Evolutionary conservation across 176 grass and related monocot genomes (phyloP).

Genomic region (Melocanna baccifera): DNA sequence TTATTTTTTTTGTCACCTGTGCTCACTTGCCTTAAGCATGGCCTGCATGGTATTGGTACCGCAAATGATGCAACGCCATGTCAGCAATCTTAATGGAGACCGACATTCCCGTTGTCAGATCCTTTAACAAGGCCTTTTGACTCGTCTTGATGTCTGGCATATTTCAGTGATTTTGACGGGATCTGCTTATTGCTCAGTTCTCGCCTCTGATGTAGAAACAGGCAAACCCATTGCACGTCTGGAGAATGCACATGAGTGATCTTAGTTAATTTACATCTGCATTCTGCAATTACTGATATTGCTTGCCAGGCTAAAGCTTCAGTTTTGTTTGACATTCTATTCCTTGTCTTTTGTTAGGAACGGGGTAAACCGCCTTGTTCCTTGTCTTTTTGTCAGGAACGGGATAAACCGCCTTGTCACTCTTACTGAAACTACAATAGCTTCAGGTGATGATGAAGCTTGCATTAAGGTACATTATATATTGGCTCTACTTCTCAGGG

Average conservation of each 20-base stretch:
- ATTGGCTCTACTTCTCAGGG: background rate
- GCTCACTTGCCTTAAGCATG: background rate
- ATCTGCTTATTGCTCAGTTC: slow-evolving; percentile 68
- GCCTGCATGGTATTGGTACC: background rate
- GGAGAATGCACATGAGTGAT: slow-evolving; percentile 69
- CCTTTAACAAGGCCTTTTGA: background rate
- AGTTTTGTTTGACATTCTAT: background rate
- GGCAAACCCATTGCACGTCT: slow-evolving; percentile 62
- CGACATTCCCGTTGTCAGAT: background rate
- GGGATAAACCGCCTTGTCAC: slow-evolving; percentile 69
- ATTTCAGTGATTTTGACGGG: slow-evolving; percentile 68
- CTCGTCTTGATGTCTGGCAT: background rate
- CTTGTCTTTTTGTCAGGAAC: too few relatives aligned
- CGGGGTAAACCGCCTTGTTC: too few relatives aligned
- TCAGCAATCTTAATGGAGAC: background rate
- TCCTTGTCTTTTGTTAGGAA: slow-evolving; percentile 37
- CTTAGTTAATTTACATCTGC: background rate
- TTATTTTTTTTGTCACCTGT: background rate
- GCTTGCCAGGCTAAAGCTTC: slow-evolving; percentile 3
- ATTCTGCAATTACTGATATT: background rate
- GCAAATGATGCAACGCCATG: background rate
- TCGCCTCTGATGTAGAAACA: slow-evolving; percentile 71
- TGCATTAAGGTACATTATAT: slow-evolving; percentile 72
- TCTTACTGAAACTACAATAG: slow-evolving; percentile 78
- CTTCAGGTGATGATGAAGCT: slow-evolving; percentile 85